Percentiles rank a stretch among this genome's conserved stretches.
Evolutionary conservation across 78 protist genomes (phyloP).

Genomic region (Dictyostelium purpureum): DNA sequence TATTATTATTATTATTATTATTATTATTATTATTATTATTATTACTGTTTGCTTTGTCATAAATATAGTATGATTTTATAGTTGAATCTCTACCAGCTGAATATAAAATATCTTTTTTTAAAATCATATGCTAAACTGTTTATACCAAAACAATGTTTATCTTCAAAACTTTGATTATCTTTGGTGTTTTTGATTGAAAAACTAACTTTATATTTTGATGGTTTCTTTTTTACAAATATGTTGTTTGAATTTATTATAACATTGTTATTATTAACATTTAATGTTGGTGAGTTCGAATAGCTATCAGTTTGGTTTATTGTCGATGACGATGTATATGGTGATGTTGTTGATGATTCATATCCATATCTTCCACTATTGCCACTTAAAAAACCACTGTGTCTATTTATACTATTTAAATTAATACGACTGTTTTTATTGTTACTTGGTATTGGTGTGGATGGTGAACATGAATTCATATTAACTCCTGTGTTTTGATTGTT

Average conservation of each 20-base stretch:
- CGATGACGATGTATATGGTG: neutral
- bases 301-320: neutral
- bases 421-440: neutral
- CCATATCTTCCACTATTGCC: neutral
- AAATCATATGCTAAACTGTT: slow-evolving; percentile 17
- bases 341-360: neutral
- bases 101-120: neutral
- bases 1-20: neutral
- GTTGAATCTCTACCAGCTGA: slow-evolving; percentile 67
- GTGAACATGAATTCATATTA: neutral
- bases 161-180: neutral
- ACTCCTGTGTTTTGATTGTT: too few species aligned
- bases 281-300: too few species aligned
- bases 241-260: neutral
- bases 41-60: neutral
- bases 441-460: slow-evolving; percentile 20
- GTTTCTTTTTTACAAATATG: slow-evolving; percentile 2
- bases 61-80: neutral
- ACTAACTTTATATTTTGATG: slow-evolving; percentile 18
- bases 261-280: too few species aligned
- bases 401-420: neutral
- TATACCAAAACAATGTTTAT: slow-evolving; percentile 72
- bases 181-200: slow-evolving; percentile 14
- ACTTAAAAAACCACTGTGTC: neutral
- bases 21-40: neutral